Base-by-base conservation (phyloP, 148 eudicot species). In the Rhododendron griersonianum region DNA sequence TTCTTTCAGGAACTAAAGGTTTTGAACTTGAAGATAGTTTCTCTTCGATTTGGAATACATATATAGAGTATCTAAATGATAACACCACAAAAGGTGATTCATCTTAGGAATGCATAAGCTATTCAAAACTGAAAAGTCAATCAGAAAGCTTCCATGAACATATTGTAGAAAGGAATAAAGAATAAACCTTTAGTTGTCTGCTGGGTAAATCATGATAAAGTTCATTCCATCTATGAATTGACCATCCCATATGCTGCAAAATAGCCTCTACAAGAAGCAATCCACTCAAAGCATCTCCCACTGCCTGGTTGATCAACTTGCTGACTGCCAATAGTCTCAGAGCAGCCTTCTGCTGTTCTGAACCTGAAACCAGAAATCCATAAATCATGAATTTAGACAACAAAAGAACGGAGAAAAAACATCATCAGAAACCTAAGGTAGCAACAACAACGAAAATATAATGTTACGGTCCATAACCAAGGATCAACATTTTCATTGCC, bases 241-340 rank as follows among this genome's bases (percentile, higher is more conserved):
- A 95, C 98, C 99, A 95, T 74, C 96, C 95, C 90, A 85, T 92
- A 84, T 95, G 94, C 81, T 74, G 92, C 89, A 97, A 87, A 75
- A 94, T 95, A 59, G 90, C 96, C 87, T 95, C 99, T 84, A 97
- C 99, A 73, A 97, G 89, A 79, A 97, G 90, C 92, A 95, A 61
- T 76, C 99, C 99, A 84, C 98, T 95, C 87, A 97, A 85, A 48
- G 99, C 98, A 87, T 97, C 99, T 73, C 99, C 99, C 87, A 97
- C 98, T 23, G 99, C 99, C 84, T 97, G 99, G 88, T 97, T 97
- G 86, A 97, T 94, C 88, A 97, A 85, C 87, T 92, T 91, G 88
- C 96, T 94, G 76, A 93, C 95, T 19, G 98, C 98, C 91, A 94
- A 87, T 84, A 97, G 90, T 91, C 99, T 93, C 87, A 85, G 86